phyloP scores from a whole-genome alignment of 306 rosid species.

The Rosa persica region DNA sequence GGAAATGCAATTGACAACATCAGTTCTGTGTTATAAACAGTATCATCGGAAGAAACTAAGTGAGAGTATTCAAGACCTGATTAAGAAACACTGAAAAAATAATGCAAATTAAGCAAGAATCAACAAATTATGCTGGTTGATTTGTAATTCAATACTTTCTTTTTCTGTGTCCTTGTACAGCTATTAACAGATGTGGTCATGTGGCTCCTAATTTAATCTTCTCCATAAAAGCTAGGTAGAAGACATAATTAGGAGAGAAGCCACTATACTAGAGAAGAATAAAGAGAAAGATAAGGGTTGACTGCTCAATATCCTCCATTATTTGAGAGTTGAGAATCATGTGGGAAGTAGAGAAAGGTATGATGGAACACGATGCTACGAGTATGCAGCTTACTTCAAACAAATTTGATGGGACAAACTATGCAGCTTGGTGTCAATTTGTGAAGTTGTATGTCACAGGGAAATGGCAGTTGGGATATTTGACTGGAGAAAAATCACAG shows the following conservation, averaged over 20 bases:
- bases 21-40: not conserved
- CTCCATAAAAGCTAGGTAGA: not conserved
- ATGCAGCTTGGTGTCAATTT: not conserved
- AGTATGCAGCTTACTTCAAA: not conserved
- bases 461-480: not conserved
- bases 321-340: not conserved
- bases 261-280: too few species aligned
- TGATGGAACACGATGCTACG: not conserved
- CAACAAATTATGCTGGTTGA: too few species aligned
- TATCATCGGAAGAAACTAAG: not conserved
- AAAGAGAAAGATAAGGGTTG: not conserved
- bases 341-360: not conserved
- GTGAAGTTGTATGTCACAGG: not conserved
- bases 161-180: not conserved
- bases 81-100: not conserved
- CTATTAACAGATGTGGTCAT: not conserved
- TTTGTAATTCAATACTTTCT: not conserved
- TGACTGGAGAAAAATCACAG: not conserved
- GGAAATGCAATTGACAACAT: constrained; percentile 20
- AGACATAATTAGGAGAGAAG: not conserved
- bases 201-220: not conserved
- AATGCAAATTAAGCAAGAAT: not conserved
- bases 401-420: not conserved
- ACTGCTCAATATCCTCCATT: not conserved
- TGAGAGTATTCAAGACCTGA: not conserved